Evolutionary conservation across 2,329 filamentous ascomycete genomes (phyloP).

Genomic region (Epichloe sylvatica): DNA sequence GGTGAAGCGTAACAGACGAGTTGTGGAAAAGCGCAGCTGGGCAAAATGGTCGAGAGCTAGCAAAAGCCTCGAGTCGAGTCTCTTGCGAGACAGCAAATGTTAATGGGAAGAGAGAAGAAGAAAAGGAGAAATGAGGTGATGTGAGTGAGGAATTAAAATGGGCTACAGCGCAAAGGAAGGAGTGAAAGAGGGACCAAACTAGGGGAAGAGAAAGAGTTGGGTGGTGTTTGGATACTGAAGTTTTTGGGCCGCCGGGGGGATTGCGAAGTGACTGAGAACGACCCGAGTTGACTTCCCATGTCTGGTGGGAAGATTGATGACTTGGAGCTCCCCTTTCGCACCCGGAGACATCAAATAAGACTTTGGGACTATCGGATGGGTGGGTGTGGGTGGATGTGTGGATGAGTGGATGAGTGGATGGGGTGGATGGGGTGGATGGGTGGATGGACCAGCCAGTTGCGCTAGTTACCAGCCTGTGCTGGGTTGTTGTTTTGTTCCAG

Average conservation of each 20-base stretch:
- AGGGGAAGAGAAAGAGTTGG: slow-evolving; percentile 10
- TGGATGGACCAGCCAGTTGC: too few species aligned
- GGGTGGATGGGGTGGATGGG: too few species aligned
- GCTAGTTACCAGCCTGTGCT: too few species aligned
- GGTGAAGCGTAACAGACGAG: slow-evolving; percentile 5
- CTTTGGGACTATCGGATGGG: too few species aligned
- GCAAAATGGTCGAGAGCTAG: slow-evolving; percentile 31
- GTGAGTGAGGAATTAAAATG: slow-evolving; percentile 10
- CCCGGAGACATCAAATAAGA: too few species aligned
- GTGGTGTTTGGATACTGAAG: slow-evolving; percentile 8
- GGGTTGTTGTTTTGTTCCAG: too few species aligned
- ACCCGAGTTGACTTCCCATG: too few species aligned
- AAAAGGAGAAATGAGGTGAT: slow-evolving; percentile 14
- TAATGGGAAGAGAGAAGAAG: slow-evolving; percentile 13
- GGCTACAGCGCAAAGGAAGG: slow-evolving; percentile 14
- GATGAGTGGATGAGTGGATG: too few species aligned
- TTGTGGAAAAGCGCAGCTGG: slow-evolving; percentile 5
- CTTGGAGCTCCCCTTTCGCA: too few species aligned
- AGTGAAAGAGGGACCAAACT: slow-evolving; percentile 12
- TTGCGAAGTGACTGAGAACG: not conserved
- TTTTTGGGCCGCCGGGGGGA: not conserved
- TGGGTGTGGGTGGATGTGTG: too few species aligned
- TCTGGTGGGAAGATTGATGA: too few species aligned
- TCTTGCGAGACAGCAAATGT: slow-evolving; percentile 13
- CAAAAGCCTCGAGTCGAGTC: slow-evolving; percentile 28